Evolutionary conservation across 495 filamentous ascomycete species (phyloP).

Genomic region (Neurospora sp.): DNA sequence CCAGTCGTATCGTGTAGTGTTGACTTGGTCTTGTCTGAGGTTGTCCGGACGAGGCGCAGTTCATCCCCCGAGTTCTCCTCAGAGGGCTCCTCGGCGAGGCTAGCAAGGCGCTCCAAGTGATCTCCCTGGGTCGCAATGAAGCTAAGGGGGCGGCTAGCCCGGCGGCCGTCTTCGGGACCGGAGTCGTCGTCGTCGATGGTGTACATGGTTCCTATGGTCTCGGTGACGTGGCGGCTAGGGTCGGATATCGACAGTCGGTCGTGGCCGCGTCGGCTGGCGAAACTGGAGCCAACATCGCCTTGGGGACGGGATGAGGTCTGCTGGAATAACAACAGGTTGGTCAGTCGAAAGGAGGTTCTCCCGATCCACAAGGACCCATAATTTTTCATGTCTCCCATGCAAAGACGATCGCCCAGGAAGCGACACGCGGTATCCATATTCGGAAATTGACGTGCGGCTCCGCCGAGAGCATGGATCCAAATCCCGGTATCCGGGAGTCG

Average conservation of each 20-base stretch:
- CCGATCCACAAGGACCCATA: slow-evolving; percentile 24
- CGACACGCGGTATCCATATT: slow-evolving; percentile 9
- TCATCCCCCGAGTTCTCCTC: slow-evolving; percentile 30
- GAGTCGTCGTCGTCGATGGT: slow-evolving; percentile 47
- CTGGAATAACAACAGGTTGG: slow-evolving; percentile 5
- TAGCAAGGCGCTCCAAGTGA: slow-evolving; percentile 18
- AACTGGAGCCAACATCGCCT: slow-evolving; percentile 42
- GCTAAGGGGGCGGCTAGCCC: slow-evolving; percentile 35
- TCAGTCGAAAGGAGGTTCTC: slow-evolving; percentile 12
- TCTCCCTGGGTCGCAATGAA: slow-evolving; percentile 34
- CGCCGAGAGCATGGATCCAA: slow-evolving; percentile 7
- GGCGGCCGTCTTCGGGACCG: slow-evolving; percentile 33
- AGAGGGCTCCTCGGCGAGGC: slow-evolving; percentile 10
- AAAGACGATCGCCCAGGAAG: slow-evolving; percentile 2
- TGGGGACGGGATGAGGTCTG: slow-evolving; percentile 47
- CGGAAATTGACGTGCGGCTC: slow-evolving; percentile 2
- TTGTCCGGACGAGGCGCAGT: slow-evolving; percentile 33
- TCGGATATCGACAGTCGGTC: slow-evolving; percentile 49
- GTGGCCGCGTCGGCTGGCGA: slow-evolving; percentile 46
- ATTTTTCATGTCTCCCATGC: slow-evolving; percentile 6
- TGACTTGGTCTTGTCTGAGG: slow-evolving; percentile 25
- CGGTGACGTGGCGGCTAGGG: slow-evolving; percentile 88
- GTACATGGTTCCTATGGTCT: slow-evolving; percentile 95
- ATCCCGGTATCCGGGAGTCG: slow-evolving; percentile 3
- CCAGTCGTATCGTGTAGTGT: neutral